Base-by-base conservation (phyloP, 2,329 filamentous ascomycete genomes). In the Dothistroma septosporum region DNA sequence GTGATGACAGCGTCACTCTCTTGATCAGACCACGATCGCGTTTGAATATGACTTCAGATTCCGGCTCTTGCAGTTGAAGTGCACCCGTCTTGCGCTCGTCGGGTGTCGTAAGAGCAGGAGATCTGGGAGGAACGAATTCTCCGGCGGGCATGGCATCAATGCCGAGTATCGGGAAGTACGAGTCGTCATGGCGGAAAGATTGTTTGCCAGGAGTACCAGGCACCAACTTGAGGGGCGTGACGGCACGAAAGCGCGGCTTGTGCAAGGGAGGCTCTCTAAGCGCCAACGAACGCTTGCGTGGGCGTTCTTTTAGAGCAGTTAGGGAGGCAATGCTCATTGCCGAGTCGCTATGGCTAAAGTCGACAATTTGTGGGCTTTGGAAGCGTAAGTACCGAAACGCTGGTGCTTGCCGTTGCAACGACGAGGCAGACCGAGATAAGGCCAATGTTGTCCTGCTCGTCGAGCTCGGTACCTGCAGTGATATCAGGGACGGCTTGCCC, bases 101-200 rank as follows among this genome's bases (percentile, higher is more conserved):
- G 10, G 24, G 24, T 24, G 31, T 49, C 44, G 3, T 21, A 24
- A 2, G 59, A 28, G 47, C 24, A 32, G 60, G 53, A 4, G 60
- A 53, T 32, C 21, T 56, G 31, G 52, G 31, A 8, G 65, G 64
- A 4, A 63, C 50, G 31, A 65, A 66, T n/a, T 65, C 66, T 41
- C 66, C 64, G 31, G 49, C 61, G 31, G 59, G 60, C 24, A 62
- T 63, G 1, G 59, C 62, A 16, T 68, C 63, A 12, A 66, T 61
- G 3, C 55, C 63, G 35, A 69, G 69, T 2, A 66, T 68, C 6
- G 63, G 63, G 48, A 71, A 71, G 32, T 69, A 70, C 14, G 64
- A 66, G 24, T 67, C 63, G 10, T 61, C 64, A 35, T 65, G 64
- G 14, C 56, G 53, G 14, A 66, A 65, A 21, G 48, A 14, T 2